Percentiles rank a stretch among this genome's conserved stretches.
Conservation (phyloP, 257 asterid genomes). For the Solanum gracilifrons region DNA sequence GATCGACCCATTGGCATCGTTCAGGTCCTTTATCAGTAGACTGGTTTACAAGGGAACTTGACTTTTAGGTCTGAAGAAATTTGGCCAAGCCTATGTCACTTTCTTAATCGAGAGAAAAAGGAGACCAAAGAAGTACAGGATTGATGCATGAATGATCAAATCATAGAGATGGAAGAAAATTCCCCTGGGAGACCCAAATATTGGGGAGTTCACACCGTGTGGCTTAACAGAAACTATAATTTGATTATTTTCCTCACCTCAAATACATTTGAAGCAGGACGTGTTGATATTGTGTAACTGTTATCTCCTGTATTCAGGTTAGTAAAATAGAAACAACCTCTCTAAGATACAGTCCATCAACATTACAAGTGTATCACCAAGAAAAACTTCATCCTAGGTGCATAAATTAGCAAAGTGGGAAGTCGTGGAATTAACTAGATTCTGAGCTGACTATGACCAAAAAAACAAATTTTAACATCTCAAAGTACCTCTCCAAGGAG, state of each 20-base stretch:
- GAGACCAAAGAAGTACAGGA: not conserved
- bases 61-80: not conserved
- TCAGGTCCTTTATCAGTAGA: not conserved
- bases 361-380: not conserved
- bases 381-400: not conserved
- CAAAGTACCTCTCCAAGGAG: slow-evolving; percentile 54
- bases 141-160: not conserved
- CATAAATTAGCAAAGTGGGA: not conserved
- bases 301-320: not conserved
- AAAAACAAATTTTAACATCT: not conserved
- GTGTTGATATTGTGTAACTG: not conserved
- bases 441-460: not conserved
- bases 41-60: not conserved
- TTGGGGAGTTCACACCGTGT: not conserved
- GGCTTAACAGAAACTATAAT: not conserved
- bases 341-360: not conserved
- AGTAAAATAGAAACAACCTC: not conserved
- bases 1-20: not conserved
- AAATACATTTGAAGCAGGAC: not conserved
- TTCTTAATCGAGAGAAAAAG: not conserved
- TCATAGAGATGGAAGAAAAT: not conserved
- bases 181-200: not conserved
- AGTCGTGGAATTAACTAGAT: not conserved
- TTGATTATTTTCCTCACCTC: not conserved
- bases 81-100: not conserved